Base-by-base conservation (phyloP, 164 flowering plant species). In the Pachysandra terminalis region DNA sequence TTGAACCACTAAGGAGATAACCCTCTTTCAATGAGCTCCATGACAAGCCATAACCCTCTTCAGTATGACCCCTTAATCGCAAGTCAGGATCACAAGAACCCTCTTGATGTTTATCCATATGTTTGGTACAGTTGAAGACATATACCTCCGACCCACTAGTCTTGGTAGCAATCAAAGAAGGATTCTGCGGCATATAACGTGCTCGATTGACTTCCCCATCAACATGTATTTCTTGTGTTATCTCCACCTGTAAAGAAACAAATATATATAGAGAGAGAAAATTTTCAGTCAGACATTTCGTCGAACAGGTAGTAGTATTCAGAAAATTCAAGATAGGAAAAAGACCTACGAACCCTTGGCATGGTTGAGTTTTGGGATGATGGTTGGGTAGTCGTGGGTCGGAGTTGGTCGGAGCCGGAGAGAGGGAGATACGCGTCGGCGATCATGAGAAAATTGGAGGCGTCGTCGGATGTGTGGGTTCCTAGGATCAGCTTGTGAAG, bases 201-300 rank as follows among this genome's bases (percentile, higher is more conserved):
- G 94, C 96, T 51, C 93, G 78, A 68, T 92, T 92, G 69, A 95
- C 88, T 71, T 92, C 99, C 48, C 99, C 98, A 72, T 92, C 98
- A 64, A 86, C 87, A 62, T 62, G 81, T 27, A 90, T 89, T 71
- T 79, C 73, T 70, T 86, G 85, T 12, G 76, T 75, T 48, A 95
- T 82, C 81, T 87, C 87, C 51, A 90, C 86, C 99, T 92, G 65
- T 51, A 51, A 3, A 32, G 37, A 68, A 41, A 24, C 5, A 64
- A 27, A 12, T n/a, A 32, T 37, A 32, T 14, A 56, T n/a, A n/a
- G n/a, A n/a, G n/a, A n/a, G n/a, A n/a, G 9, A 16, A 62, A 62
- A 64, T 49, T 41, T 1, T 37, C 73, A 76, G 58, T 41, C 19
- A 53, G 73, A n/a, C 65, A 69, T 69, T 79, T 80, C 60, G 15